Base-by-base conservation (phyloP, 805 yeast genomes). In the Yarrowia sp. region DNA sequence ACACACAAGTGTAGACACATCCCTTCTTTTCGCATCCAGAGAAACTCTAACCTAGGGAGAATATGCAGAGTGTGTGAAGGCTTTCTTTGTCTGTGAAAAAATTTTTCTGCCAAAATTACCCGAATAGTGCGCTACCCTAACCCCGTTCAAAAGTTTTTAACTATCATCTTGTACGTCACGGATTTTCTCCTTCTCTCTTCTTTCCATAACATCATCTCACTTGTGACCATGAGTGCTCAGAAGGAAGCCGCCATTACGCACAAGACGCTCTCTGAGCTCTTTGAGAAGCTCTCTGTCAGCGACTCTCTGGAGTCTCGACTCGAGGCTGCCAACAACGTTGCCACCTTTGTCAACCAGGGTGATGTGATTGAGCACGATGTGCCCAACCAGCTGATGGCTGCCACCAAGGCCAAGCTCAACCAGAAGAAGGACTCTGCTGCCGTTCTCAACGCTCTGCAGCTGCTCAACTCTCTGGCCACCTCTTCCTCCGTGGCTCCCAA, bases 291-390 rank as follows among this genome's bases (percentile, higher is more conserved):
- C 78, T 82, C 94, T 79, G 91, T 95, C 80, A 97, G 98, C 76
- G 78, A 90, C 74, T 81, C 88, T 69, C 76, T 76, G 53, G 97
- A 92, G 76, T 88, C 87, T 79, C 87, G 93, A 80, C 87, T 86
- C 71, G 87, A 86, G 78, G 93, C 96, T 79, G 95, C 97, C 78
- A 80, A 89, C 76, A 91, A 91, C 79, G 91, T 95, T 76, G 87
- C 98, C 73, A 86, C 95, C 71, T 93, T 95, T 86, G 86, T 95
- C 82, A 94, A 94, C 83, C 55, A 61, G 55, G 96, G 97, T 74
- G 91, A 94, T 78, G 92, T 93, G 83, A 93, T 94, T 80, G 99
- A 95, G 85, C 98, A 95, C 82, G 98, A 94, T 83, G 95, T 92
- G 74, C 98, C 99, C 77, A 88, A 83, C 77, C 87, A 86, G 76